phyloP scores from a whole-genome alignment of 129 eudicot genomes.

The Daucus carota region DH1_v3.0 NC_030387.2:23641001-23641500 shows the following conservation, averaged over 20 bases:
- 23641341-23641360: neutral
- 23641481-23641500: constrained; percentile 90
- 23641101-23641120: constrained; percentile 9
- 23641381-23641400: constrained; percentile 75
- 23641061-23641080: neutral
- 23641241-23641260: constrained; percentile 71
- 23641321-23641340: neutral
- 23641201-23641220: constrained; percentile 68
- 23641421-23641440: constrained; percentile 88
- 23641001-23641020: neutral
- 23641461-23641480: constrained; percentile 95
- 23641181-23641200: constrained; percentile 82
- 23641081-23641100: constrained; percentile 3
- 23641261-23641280: constrained; percentile 75
- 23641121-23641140: neutral
- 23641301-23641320: constrained; percentile 24
- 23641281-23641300: constrained; percentile 70
- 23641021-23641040: neutral
- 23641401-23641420: constrained; percentile 94
- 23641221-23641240: constrained; percentile 76
- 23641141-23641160: neutral
- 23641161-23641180: constrained; percentile 69
- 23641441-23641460: constrained; percentile 91
- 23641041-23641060: neutral
- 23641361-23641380: constrained; percentile 38